A percentile compares a stretch with the other conserved stretches of the same genome.
Evolutionary conservation across 2,329 filamentous ascomycete genomes (phyloP).

Genomic region (Gremmenia infestans): DNA sequence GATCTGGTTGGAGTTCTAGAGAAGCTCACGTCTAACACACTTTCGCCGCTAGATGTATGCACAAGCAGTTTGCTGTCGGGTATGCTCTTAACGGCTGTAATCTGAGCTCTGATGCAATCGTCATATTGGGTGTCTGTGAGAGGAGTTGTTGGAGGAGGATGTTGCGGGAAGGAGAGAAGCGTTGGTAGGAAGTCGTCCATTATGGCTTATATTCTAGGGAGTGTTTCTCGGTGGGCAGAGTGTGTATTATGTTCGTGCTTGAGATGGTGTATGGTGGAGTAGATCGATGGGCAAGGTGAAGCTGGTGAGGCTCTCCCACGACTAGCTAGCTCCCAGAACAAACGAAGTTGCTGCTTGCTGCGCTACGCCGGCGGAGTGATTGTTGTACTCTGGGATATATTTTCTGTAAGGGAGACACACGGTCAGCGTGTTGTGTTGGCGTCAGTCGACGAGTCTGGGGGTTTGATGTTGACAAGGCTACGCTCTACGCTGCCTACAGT

Average conservation of each 20-base stretch:
- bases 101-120: constrained; percentile 35
- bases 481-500: not conserved
- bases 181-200: constrained; percentile 34
- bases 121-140: constrained; percentile 40
- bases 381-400: too few relatives aligned
- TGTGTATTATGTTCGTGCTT: not conserved
- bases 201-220: not conserved
- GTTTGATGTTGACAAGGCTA: not conserved
- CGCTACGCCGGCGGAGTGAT: too few relatives aligned
- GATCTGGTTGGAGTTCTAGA: not conserved
- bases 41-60: constrained; percentile 30
- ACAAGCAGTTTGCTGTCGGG: constrained; percentile 31
- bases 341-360: too few relatives aligned
- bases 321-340: not conserved
- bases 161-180: constrained; percentile 37
- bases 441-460: not conserved
- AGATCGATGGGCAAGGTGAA: too few relatives aligned
- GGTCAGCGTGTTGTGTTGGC: not conserved
- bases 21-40: constrained; percentile 35
- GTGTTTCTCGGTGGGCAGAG: not conserved
- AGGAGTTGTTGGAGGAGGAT: constrained; percentile 31
- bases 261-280: not conserved
- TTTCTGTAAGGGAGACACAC: not conserved
- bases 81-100: constrained; percentile 34
- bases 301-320: not conserved